Base-by-base conservation (phyloP, 2,329 filamentous ascomycete species). In the Akanthomyces uredinophilus region DNA sequence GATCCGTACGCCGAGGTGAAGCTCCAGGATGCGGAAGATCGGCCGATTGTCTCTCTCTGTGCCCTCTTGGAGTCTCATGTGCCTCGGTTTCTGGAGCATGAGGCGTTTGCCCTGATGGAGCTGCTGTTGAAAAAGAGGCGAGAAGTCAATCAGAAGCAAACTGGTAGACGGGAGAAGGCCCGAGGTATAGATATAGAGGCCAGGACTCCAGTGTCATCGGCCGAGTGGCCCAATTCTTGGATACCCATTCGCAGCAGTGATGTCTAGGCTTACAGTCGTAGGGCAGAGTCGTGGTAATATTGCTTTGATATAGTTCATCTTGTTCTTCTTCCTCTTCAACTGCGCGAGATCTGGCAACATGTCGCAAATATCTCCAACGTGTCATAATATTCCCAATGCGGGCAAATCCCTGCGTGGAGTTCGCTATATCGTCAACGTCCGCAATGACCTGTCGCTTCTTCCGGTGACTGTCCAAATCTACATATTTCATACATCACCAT, bases 211-310 rank as follows among this genome's bases (percentile, higher is more conserved):
- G 55, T 20, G 44, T 3, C 55, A 4, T 49, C 55, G 6, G 55
- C 18, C 10, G 55, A 49, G 32, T 58, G 55, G 55, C 43, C 55
- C 29, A 58, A 49, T 44, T 58, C 55, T 39, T 58, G 55, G 55
- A 49, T 58, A 49, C 55, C 55, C 1, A 58, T 58, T 43, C 55
- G 55, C 43, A 49, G 47, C 29, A 37, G 43, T 29, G 3, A 24
- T 24, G 14, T 37, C 18, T 57, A 57, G 29, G 14, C 10, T 24
- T 37, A 24, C n/a, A 7, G 24, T 44, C 32, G 10, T 16, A 22
- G 4, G 24, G 18, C 32, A 14, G 14, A 32, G 18, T 50, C 16
- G 18, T 29, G 37, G 27, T 37, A 3, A 4, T 57, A 1, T 35
- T 35, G 16, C 20, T 35, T n/a, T 47, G 24, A 47, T 47, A 57